Base-by-base conservation (phyloP, 1,284 basidiomycete species). In the Fomitopsis pinicola region DNA sequence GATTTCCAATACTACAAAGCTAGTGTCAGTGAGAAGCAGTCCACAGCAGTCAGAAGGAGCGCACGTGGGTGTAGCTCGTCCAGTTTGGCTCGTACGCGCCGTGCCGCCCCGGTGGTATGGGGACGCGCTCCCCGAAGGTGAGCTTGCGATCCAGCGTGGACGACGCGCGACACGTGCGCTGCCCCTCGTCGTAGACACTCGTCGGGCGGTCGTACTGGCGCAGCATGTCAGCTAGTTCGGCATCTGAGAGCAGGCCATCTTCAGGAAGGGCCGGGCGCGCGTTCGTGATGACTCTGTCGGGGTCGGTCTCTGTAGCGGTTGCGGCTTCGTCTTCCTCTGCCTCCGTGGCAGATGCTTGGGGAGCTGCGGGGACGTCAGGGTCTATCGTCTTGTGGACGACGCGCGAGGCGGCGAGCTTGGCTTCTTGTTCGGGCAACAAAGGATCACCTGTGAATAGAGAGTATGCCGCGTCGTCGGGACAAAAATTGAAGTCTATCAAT, bases 381-480 rank as follows among this genome's bases (percentile, higher is more conserved):
- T 93, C 94, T 46, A 97, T 81, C 33, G 89, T 89, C 22, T 80
- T 76, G 70, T 98, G 96, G 1, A 98, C 86, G 38, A 98, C 88
- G 48, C 88, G 85, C 5, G 94, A 97, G 5, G 74, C 68, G 3
- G 76, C 69, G 15, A 98, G 77, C 15, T 76, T 75, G 12, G 81
- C 75, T 64, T 79, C 71, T 60, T 94, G 89, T 7, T 75, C 73
- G 0, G 77, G 67, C 1, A 84, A 77, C 33, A 95, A 72, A 10
- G 79, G 67, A 61, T 85, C 80, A 14, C 85, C 83, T 1, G 87
- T 82, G 10, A 97, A 74, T n/a, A 98, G 80, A 26, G 90, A 85
- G 72, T 99, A 98, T 0, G 87, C 87, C 2, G 91, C 81, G 71
- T 97, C 96, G 64, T 84, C 83, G 0, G 97, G 97, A 42, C 88